A percentile compares a stretch with the other conserved stretches of the same genome.
These are phyloP conservation scores for Circinella minor DNA, from an alignment of 371 early-diverging fungal genomes.

Conservation along the genomic window DNA sequence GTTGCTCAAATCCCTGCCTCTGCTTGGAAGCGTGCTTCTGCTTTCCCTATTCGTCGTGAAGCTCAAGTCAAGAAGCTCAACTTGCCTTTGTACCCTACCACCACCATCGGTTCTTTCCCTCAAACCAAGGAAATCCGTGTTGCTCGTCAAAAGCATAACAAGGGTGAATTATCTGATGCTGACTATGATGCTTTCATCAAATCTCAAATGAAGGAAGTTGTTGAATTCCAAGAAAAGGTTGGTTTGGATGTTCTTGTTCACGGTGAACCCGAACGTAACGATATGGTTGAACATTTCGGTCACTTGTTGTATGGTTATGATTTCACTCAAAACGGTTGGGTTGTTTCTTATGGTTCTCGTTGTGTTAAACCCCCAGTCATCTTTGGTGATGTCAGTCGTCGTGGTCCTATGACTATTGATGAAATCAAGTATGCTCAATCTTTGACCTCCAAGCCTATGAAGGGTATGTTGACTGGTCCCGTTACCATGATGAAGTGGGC, in stretches of 20 bases:
- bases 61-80: slow-evolving; percentile 81
- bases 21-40: slow-evolving; percentile 77
- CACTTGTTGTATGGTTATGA: slow-evolving; percentile 84
- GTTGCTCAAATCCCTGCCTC: slow-evolving; percentile 70
- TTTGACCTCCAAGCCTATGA: slow-evolving; percentile 88
- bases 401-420: slow-evolving; percentile 90
- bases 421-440: slow-evolving; percentile 86
- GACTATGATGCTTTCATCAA: slow-evolving; percentile 88
- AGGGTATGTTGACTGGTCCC: slow-evolving; percentile 97
- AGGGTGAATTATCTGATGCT: slow-evolving; percentile 72
- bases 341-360: slow-evolving; percentile 95
- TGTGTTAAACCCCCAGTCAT: slow-evolving; percentile 93
- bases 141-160: slow-evolving; percentile 88
- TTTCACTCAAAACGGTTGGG: slow-evolving; percentile 96
- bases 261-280: slow-evolving; percentile 96
- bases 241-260: slow-evolving; percentile 95
- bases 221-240: slow-evolving; percentile 86
- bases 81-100: slow-evolving; percentile 94
- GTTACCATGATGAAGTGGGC: slow-evolving; percentile 97
- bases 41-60: slow-evolving; percentile 76
- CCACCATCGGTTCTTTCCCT: slow-evolving; percentile 98
- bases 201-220: slow-evolving; percentile 82
- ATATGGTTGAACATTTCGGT: slow-evolving; percentile 98
- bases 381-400: slow-evolving; percentile 92
- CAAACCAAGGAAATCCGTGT: slow-evolving; percentile 96